Conservation (phyloP, 2,329 filamentous ascomycete genomes). For the Pseudopithomyces chartarum region DNA sequence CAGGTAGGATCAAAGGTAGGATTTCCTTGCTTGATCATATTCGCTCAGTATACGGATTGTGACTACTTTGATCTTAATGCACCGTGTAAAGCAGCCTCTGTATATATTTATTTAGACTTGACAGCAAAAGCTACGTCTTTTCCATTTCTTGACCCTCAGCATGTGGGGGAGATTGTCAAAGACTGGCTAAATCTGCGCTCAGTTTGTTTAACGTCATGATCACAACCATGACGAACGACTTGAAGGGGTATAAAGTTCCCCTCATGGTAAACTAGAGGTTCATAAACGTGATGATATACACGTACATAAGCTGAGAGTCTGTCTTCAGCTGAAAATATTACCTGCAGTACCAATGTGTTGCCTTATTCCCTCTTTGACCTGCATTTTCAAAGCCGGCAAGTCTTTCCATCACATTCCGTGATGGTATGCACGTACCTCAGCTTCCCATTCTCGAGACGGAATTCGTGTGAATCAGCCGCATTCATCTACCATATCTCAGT, state of each 20-base stretch:
- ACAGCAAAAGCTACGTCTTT: not conserved
- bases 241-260: too few species aligned
- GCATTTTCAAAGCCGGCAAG: slow-evolving; percentile 20
- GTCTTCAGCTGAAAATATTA: too few species aligned
- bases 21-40: slow-evolving; percentile 18
- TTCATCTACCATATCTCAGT: slow-evolving; percentile 17
- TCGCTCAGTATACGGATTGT: not conserved
- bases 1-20: slow-evolving; percentile 30
- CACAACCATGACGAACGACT: too few species aligned
- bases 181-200: too few species aligned
- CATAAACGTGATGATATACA: too few species aligned
- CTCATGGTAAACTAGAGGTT: too few species aligned
- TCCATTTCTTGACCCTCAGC: too few species aligned
- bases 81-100: not conserved
- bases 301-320: too few species aligned
- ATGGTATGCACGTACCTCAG: slow-evolving; percentile 40
- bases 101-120: not conserved
- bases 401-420: slow-evolving; percentile 28
- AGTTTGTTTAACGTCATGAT: too few species aligned
- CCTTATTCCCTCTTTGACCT: too few species aligned
- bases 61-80: not conserved
- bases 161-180: too few species aligned
- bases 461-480: slow-evolving; percentile 30
- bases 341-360: too few species aligned
- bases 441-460: slow-evolving; percentile 26